Conservation (phyloP, 192 early-diverging fungal species). For the Gonapodya prolifera region DNA sequence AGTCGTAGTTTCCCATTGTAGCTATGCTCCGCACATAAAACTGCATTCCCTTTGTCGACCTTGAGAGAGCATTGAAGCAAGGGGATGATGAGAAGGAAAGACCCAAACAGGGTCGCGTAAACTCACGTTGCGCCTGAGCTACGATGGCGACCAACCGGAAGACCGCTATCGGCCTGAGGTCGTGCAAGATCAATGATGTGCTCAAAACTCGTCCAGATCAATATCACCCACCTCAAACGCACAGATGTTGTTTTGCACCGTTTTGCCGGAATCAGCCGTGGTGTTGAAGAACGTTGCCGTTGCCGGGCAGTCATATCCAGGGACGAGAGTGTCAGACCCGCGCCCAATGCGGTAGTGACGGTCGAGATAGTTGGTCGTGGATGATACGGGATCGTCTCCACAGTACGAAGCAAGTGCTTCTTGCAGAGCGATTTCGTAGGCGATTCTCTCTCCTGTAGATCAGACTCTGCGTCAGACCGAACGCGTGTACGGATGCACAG, state of each 20-base stretch:
- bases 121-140: no score
- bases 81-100: no score
- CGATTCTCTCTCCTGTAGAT: constrained; percentile 9
- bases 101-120: no score
- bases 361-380: constrained; percentile 7
- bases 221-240: constrained; percentile 8
- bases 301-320: constrained; percentile 8
- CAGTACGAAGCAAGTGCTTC: constrained; percentile 11
- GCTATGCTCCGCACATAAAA: constrained; percentile 7
- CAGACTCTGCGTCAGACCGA: no score
- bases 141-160: no score
- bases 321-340: background rate
- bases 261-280: background rate
- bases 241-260: constrained; percentile 6
- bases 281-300: constrained; percentile 5
- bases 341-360: constrained; percentile 5
- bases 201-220: no score
- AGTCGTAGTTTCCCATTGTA: constrained; percentile 9
- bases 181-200: no score
- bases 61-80: no score
- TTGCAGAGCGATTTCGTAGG: constrained; percentile 9
- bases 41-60: constrained; percentile 7
- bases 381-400: constrained; percentile 6
- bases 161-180: no score
- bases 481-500: no score